Evolutionary conservation across 2,329 filamentous ascomycete genomes (phyloP).

Genomic region (Lachnellula hyalina): DNA sequence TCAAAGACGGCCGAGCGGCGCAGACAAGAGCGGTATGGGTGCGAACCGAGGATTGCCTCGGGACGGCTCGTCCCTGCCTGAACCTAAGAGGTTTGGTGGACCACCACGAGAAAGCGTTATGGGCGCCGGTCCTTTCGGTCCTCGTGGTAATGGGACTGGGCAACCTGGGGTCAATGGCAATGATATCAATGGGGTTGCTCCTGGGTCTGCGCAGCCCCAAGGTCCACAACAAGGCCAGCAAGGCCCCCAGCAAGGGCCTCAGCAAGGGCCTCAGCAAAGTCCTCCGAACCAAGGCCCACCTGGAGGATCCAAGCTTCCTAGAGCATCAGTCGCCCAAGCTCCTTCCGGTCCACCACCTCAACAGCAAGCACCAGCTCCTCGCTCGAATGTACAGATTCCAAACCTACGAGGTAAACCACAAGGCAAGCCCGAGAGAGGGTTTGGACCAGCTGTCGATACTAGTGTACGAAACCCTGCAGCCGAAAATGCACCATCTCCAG

Average conservation of each 20-base stretch:
- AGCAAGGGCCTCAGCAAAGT: slow-evolving; percentile 33
- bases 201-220: slow-evolving; percentile 29
- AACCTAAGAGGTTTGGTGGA: slow-evolving; percentile 43
- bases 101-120: slow-evolving; percentile 38
- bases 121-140: slow-evolving; percentile 31
- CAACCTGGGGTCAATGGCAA: slow-evolving; percentile 35
- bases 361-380: slow-evolving; percentile 54
- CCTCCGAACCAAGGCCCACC: slow-evolving; percentile 48
- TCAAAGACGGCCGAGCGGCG: slow-evolving; percentile 38
- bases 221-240: slow-evolving; percentile 26
- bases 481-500: slow-evolving; percentile 42
- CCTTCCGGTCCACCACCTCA: slow-evolving; percentile 60
- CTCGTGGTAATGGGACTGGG: slow-evolving; percentile 17
- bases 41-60: slow-evolving; percentile 24
- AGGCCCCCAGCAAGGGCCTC: no score
- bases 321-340: slow-evolving; percentile 52
- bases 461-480: slow-evolving; percentile 35
- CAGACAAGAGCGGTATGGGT: slow-evolving; percentile 30
- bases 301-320: slow-evolving; percentile 51
- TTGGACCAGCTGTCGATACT: slow-evolving; percentile 29
- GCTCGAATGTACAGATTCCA: slow-evolving; percentile 16
- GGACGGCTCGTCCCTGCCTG: slow-evolving; percentile 30
- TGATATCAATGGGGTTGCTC: slow-evolving; percentile 30
- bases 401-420: slow-evolving; percentile 24
- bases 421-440: slow-evolving; percentile 25